These are phyloP conservation scores for Naganishia liquefaciens DNA, from an alignment of 1,284 basidiomycete genomes.

Conservation along the genomic window DNA sequence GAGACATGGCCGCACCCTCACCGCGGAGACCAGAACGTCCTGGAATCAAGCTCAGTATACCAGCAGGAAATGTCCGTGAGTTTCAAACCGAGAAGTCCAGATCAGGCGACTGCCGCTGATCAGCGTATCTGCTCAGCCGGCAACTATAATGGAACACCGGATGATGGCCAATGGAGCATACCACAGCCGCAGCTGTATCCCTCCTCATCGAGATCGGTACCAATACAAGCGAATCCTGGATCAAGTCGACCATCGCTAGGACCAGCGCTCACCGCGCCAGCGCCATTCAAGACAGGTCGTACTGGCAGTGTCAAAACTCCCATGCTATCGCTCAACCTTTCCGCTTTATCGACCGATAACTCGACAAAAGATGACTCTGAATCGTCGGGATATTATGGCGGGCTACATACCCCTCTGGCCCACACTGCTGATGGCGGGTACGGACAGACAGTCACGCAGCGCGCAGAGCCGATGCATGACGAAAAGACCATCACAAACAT, in stretches of 20 bases:
- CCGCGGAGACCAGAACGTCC: conserved; percentile 25
- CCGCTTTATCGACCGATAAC: not conserved
- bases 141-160: conserved; percentile 6
- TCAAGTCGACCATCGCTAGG: conserved; percentile 19
- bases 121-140: not conserved
- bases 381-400: conserved; percentile 22
- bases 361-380: not conserved
- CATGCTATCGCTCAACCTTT: conserved; percentile 15
- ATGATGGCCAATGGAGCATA: conserved; percentile 12
- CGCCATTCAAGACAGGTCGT: conserved; percentile 23
- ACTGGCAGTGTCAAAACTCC: not conserved
- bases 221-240: conserved; percentile 3
- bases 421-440: conserved; percentile 18
- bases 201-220: conserved; percentile 19
- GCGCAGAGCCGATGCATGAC: conserved; percentile 21
- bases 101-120: not conserved
- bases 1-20: conserved; percentile 20
- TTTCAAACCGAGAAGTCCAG: conserved; percentile 20
- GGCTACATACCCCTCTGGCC: conserved; percentile 25
- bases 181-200: conserved; percentile 6
- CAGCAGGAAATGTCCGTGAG: conserved; percentile 53
- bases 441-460: conserved; percentile 13
- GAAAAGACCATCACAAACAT: conserved; percentile 39
- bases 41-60: conserved; percentile 44
- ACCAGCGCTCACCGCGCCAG: conserved; percentile 19